Evolutionary conservation across 75 land plant species (phyloP), one percentile per base, ranked within the genome.

Genomic region (Adiantum capillusveneris): DNA sequence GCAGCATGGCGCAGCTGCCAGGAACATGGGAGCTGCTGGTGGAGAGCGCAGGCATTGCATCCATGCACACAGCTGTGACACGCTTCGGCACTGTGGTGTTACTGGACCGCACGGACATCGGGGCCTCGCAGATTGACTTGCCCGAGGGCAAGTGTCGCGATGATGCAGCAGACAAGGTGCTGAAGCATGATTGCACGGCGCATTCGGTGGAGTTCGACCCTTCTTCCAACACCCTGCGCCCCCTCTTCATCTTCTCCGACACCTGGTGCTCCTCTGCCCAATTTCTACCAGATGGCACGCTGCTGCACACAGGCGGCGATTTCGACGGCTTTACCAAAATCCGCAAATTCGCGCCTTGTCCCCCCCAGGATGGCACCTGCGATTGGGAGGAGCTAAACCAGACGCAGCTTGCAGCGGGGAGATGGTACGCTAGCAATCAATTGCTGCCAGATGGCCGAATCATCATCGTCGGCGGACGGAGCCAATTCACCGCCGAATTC

Each of bases 201-300:
- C 92, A 90, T 67, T 86, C 96, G 39, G 52, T 79, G 43, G 60
- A 66, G 50, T 75, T 72, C 64, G 67, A 81, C 62, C n/a, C 65
- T 30, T 11, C 46, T n/a, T 25, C 74, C 57, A 62, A 64, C 66
- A 29, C 60, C 25, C 30, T 81, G 46, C 77, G 82, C 29, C 75
- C 96, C 0, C 67, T 90, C 21, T 63, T 21, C 44, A 28, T 86
- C 52, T 62, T 62, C 59, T 72, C 96, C 20, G 90, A 90, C 63
- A 75, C 82, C 12, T 90, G 84, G 84, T 86, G 92, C 75, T 83
- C 87, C 41, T 79, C 87, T 25, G 92, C 70, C n/a, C 43, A 75
- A 7, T 60, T 79, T 57, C 37, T 57, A 28, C 74, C 84, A 18
- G 30, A 90, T 67, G 96, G 92, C 20, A 61, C 79, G 25, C 76